Percentiles rank a stretch among this genome's conserved stretches.
These are phyloP conservation scores for Hymenoscyphus occultus DNA, from an alignment of 2,329 filamentous ascomycete species.

Conservation along the genomic window DNA sequence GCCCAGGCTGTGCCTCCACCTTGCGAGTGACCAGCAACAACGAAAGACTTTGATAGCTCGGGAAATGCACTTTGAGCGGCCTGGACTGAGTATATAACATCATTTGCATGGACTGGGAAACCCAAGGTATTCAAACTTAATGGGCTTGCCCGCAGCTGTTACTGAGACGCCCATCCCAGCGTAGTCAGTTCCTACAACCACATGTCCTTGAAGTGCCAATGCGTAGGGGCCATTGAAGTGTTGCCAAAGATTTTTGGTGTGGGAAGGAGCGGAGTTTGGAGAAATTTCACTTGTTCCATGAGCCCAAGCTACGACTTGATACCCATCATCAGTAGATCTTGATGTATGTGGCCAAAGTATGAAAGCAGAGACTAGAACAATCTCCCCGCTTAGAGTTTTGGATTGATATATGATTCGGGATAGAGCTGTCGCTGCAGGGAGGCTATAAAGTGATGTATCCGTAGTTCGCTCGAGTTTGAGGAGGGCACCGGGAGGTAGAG, in stretches of 20 bases:
- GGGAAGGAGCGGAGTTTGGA: slow-evolving; percentile 41
- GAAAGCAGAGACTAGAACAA: slow-evolving; percentile 10
- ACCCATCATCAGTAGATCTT: slow-evolving; percentile 2
- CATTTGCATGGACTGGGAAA: slow-evolving; percentile 41
- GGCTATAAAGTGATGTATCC: slow-evolving; percentile 1
- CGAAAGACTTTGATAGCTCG: slow-evolving; percentile 39
- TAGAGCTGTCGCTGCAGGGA: slow-evolving; percentile 9
- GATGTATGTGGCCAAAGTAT: slow-evolving; percentile 11
- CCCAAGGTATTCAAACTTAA: slow-evolving; percentile 43
- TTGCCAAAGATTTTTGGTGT: slow-evolving; percentile 42
- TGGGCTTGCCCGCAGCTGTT: slow-evolving; percentile 36
- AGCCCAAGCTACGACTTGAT: slow-evolving; percentile 15
- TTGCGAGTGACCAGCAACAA: slow-evolving; percentile 47
- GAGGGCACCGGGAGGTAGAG: neutral
- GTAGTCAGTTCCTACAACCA: slow-evolving; percentile 46
- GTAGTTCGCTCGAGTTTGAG: slow-evolving; percentile 7
- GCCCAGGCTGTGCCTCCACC: slow-evolving; percentile 46
- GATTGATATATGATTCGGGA: slow-evolving; percentile 13
- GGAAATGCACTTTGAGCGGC: slow-evolving; percentile 45
- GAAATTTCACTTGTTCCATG: slow-evolving; percentile 46
- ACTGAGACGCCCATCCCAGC: slow-evolving; percentile 43
- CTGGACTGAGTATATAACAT: slow-evolving; percentile 42
- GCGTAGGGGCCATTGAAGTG: slow-evolving; percentile 40
- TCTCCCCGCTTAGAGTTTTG: slow-evolving; percentile 2
- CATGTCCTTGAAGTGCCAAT: slow-evolving; percentile 43